These are phyloP conservation scores for Umbelopsis vinacea DNA, from an alignment of 192 early-diverging fungal genomes.

Conservation along the genomic window DNA sequence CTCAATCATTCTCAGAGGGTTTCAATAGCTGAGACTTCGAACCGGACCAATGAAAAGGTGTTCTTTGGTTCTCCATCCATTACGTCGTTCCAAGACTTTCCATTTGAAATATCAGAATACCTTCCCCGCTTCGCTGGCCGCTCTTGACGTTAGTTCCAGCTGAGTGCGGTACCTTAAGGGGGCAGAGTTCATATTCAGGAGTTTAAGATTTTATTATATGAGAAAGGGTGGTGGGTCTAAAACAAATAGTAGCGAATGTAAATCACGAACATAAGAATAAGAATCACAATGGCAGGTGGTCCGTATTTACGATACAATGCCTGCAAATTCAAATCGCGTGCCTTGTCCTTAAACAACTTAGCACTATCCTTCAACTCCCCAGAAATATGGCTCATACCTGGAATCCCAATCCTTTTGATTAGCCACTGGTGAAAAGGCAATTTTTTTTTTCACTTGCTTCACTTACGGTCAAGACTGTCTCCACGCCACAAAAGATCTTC, in stretches of 20 bases:
- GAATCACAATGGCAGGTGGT: slow-evolving; percentile 77
- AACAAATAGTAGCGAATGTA: slow-evolving; percentile 64
- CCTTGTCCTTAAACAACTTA: slow-evolving; percentile 82
- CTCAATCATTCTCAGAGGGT: not conserved
- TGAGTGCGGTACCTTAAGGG: not conserved
- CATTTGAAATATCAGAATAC: not conserved
- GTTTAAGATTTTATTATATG: not conserved
- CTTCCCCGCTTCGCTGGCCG: too few relatives aligned
- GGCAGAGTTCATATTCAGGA: not conserved
- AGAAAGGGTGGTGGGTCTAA: slow-evolving; percentile 27
- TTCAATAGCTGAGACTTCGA: not conserved
- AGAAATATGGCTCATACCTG: slow-evolving; percentile 46
- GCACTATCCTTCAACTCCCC: slow-evolving; percentile 56
- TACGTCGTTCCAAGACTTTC: not conserved
- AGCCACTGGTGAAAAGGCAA: not conserved
- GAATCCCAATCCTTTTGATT: not conserved
- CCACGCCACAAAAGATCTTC: slow-evolving; percentile 93
- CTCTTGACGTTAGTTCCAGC: too few relatives aligned
- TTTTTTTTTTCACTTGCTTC: not conserved
- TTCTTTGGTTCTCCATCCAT: not conserved
- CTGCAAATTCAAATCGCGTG: slow-evolving; percentile 87
- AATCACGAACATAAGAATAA: slow-evolving; percentile 82
- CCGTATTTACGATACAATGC: slow-evolving; percentile 95
- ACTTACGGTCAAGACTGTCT: slow-evolving; percentile 76
- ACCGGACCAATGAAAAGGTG: not conserved